Base-by-base conservation (phyloP, 2,329 filamentous ascomycete species). In the Aspergillus sclerotialis region DNA sequence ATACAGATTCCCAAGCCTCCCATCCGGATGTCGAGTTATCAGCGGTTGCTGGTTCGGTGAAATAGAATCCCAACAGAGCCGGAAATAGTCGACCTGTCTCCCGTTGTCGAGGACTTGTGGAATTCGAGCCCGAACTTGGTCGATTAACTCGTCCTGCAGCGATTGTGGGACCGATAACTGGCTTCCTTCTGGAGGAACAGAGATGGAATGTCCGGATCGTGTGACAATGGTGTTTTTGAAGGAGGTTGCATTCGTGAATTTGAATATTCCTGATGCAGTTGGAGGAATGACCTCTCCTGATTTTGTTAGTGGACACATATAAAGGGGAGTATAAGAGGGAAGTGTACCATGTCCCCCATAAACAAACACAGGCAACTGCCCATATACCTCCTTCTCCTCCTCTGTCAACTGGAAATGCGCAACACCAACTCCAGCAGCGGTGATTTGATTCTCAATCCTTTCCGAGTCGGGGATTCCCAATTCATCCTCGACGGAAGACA, bases 41-140 rank as follows among this genome's bases (percentile, higher is more conserved):
- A 82, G 62, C 46, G 77, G 78, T 49, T 81, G 76, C 53, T 81
- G 75, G 7, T 70, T 75, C 1, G 75, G 74, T 2, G 75, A 78
- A 24, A 76, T 70, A 21, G 72, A 70, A 48, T 82, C 78, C 72
- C 76, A 80, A 55, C 68, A 72, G 1, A 72, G 50, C 5, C 69
- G 62, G 59, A 64, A 70, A 35, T 64, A 62, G 18, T 64, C 59
- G 1, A 64, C 58, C 2, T 45, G 36, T 36, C 58, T 60, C 11
- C 38, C 41, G 9, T 42, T 32, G 1, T 53, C 51, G 37, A 67
- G 48, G 13, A 58, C 33, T 42, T 43, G 56, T 17, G 41, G 56
- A 11, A 44, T 46, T 32, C 44, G 52, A 7, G 40, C 36, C 30
- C 39, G 34, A 14, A 60, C 49, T 7, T 46, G 42, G 0, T 41